phyloP scores from a whole-genome alignment of 768 basidiomycete species.

The Tulasnella sp. region DNA sequence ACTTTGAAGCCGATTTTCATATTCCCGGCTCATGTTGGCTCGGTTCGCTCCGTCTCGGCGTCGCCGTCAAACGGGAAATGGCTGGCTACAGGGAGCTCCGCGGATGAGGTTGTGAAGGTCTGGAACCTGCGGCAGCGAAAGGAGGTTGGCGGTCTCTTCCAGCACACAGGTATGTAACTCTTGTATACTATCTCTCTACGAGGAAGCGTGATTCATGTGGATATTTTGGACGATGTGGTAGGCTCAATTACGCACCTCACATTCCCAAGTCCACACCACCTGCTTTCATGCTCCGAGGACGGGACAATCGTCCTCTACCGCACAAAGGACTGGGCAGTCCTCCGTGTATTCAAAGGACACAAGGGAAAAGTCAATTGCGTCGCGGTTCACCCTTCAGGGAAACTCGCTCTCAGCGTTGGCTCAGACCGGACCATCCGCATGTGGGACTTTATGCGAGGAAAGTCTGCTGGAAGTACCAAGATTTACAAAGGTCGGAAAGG shows the following conservation, averaged over 20 bases:
- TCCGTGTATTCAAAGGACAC: constrained; percentile 83
- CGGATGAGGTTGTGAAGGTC: constrained; percentile 88
- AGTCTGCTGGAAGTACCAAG: constrained; percentile 79
- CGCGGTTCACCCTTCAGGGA: constrained; percentile 86
- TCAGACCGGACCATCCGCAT: constrained; percentile 81
- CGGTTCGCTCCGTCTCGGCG: constrained; percentile 80
- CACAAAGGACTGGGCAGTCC: constrained; percentile 86
- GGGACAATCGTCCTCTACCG: constrained; percentile 83
- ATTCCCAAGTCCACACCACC: constrained; percentile 81
- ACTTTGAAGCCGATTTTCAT: constrained; percentile 77
- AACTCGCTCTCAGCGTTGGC: constrained; percentile 84
- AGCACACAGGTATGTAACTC: constrained; percentile 64
- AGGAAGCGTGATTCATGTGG: background rate
- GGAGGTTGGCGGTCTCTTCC: constrained; percentile 90
- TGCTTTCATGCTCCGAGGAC: constrained; percentile 88
- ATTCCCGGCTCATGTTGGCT: constrained; percentile 93
- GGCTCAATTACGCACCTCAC: constrained; percentile 83
- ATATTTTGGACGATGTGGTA: constrained; percentile 22
- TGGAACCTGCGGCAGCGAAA: constrained; percentile 90
- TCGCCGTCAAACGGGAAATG: constrained; percentile 88
- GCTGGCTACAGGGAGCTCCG: constrained; percentile 85
- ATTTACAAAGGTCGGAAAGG: constrained; percentile 62
- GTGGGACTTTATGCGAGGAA: constrained; percentile 98
- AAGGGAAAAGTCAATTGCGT: constrained; percentile 85
- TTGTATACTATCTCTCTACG: background rate